These are phyloP conservation scores for Lentinula boryana DNA, from an alignment of 768 basidiomycete genomes.

Conservation along the genomic window DNA sequence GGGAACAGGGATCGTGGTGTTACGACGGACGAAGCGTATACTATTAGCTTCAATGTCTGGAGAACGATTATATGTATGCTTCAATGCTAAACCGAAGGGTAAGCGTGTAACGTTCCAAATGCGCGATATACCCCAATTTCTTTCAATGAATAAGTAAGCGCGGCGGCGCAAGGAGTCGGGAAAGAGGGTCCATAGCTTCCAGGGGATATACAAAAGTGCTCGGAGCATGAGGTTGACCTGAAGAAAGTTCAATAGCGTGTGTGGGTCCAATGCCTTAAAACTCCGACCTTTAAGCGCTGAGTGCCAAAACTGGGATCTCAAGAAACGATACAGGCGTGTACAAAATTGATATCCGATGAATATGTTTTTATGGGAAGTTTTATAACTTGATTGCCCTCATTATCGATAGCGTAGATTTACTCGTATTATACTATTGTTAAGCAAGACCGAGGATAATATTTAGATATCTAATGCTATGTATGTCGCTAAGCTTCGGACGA, in stretches of 20 bases:
- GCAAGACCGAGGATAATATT: too few relatives aligned
- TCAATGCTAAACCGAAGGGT: background rate
- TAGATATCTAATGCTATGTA: too few relatives aligned
- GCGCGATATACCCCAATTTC: background rate
- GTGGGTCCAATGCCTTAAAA: too few relatives aligned
- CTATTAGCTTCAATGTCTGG: constrained; percentile 12
- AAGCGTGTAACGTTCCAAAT: background rate
- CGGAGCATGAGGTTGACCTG: background rate
- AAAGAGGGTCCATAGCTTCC: background rate
- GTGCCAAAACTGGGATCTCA: too few relatives aligned
- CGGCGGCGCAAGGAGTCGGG: background rate
- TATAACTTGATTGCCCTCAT: too few relatives aligned
- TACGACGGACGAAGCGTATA: constrained; percentile 15
- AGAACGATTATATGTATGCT: background rate
- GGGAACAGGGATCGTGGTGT: constrained; percentile 19
- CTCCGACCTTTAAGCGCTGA: too few relatives aligned
- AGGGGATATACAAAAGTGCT: background rate
- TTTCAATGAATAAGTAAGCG: background rate
- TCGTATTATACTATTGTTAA: too few relatives aligned
- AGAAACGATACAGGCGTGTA: too few relatives aligned
- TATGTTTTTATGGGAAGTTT: too few relatives aligned
- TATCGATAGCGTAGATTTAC: too few relatives aligned
- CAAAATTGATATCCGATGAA: too few relatives aligned
- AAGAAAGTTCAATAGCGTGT: background rate
- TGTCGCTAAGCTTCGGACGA: too few relatives aligned